These are phyloP conservation scores for Mentha longifolia DNA, from an alignment of 257 asterid genomes.

Conservation along the genomic window DNA sequence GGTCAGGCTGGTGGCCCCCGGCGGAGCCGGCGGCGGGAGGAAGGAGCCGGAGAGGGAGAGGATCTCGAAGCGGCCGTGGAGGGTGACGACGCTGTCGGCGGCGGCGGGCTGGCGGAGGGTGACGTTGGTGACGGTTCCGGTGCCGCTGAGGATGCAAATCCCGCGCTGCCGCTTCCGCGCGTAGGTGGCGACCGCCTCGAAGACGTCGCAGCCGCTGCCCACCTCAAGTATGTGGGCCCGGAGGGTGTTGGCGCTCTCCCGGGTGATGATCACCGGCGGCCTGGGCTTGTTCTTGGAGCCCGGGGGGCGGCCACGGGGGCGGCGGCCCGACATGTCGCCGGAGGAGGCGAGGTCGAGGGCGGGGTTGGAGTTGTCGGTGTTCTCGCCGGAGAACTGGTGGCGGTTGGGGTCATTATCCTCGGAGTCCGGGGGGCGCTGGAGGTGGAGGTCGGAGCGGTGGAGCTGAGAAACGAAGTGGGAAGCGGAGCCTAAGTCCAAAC, in stretches of 20 bases:
- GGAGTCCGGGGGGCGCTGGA: slow-evolving; percentile 48
- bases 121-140: slow-evolving; percentile 84
- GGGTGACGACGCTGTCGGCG: slow-evolving; percentile 67
- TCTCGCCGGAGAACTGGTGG: slow-evolving; percentile 45
- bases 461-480: slow-evolving; percentile 66
- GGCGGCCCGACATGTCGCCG: slow-evolving; percentile 44
- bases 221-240: slow-evolving; percentile 89
- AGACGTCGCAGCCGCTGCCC: slow-evolving; percentile 77
- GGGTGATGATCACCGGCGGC: slow-evolving; percentile 87
- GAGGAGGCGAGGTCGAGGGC: slow-evolving; percentile 37
- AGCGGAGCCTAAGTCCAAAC: slow-evolving; percentile 75
- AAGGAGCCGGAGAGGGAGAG: slow-evolving; percentile 78
- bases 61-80: slow-evolving; percentile 84
- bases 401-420: slow-evolving; percentile 42
- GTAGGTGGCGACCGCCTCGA: slow-evolving; percentile 74
- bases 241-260: slow-evolving; percentile 89
- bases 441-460: slow-evolving; percentile 57
- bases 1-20: slow-evolving; percentile 85
- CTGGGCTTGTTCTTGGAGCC: slow-evolving; percentile 85
- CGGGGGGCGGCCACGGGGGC: slow-evolving; percentile 71
- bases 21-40: slow-evolving; percentile 91
- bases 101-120: slow-evolving; percentile 71
- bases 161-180: slow-evolving; percentile 78
- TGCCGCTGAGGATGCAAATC: slow-evolving; percentile 72
- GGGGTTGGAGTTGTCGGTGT: slow-evolving; percentile 33